These are phyloP conservation scores for Shiraia sp. DNA, from an alignment of 2,329 filamentous ascomycete genomes.

Conservation along the genomic window DNA sequence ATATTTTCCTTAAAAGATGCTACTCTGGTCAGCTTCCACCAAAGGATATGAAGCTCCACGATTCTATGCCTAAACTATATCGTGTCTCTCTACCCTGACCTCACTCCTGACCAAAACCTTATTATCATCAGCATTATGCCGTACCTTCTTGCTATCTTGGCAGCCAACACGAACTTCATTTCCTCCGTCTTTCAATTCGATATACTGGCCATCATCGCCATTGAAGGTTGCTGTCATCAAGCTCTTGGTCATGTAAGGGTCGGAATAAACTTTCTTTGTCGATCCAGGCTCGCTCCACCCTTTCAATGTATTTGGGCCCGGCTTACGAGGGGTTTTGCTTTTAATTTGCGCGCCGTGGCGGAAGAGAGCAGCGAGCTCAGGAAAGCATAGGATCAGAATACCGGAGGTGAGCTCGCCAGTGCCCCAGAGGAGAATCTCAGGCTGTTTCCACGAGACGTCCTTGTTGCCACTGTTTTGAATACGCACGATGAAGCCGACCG, in stretches of 20 bases:
- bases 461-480: conserved; percentile 9
- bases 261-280: not conserved
- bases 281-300: conserved; percentile 1
- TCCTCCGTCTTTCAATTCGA: conserved; percentile 2
- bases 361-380: conserved; percentile 13
- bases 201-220: conserved; percentile 2
- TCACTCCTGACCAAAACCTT: too few relatives aligned
- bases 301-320: not conserved
- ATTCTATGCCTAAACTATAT: too few relatives aligned
- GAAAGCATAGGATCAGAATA: conserved; percentile 15
- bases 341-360: not conserved
- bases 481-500: conserved; percentile 11
- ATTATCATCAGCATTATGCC: too few relatives aligned
- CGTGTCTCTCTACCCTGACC: too few relatives aligned
- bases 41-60: too few relatives aligned
- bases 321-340: not conserved
- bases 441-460: conserved; percentile 14
- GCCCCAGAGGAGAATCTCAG: conserved; percentile 16
- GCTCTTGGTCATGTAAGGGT: conserved; percentile 9
- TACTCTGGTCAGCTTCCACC: too few relatives aligned
- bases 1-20: too few relatives aligned
- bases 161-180: not conserved
- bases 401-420: conserved; percentile 8
- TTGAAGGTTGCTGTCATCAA: conserved; percentile 5
- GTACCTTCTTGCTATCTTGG: too few relatives aligned